A percentile compares a stretch with the other conserved stretches of the same genome.
Evolutionary conservation across 495 filamentous ascomycete genomes (phyloP).

Genomic region (Bacidia rubella): DNA sequence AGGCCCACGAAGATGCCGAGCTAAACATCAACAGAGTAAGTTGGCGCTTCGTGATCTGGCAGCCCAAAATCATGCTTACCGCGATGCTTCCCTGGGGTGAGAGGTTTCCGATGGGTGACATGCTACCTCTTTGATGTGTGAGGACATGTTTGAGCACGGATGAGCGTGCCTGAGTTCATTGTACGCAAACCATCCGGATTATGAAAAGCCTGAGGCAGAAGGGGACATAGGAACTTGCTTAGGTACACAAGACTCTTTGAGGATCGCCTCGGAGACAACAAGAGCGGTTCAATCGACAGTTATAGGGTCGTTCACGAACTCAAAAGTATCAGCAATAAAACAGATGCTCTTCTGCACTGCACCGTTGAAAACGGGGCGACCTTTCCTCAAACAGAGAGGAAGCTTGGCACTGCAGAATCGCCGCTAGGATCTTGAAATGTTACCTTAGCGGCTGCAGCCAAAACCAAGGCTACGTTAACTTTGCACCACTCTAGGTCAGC

Average conservation of each 20-base stretch:
- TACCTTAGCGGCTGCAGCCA: neutral
- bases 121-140: slow-evolving; percentile 23
- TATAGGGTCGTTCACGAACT: too few species aligned
- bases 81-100: slow-evolving; percentile 79
- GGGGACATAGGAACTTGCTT: too few species aligned
- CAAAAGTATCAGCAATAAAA: too few species aligned
- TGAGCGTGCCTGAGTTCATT: slow-evolving; percentile 3
- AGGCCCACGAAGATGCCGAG: slow-evolving; percentile 88
- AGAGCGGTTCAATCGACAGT: too few species aligned
- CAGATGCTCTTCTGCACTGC: too few species aligned
- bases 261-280: too few species aligned
- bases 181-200: neutral
- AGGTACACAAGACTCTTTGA: neutral
- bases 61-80: too few species aligned
- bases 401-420: neutral
- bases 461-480: too few species aligned
- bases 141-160: neutral
- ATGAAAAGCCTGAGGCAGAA: too few species aligned
- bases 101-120: slow-evolving; percentile 69
- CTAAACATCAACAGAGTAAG: slow-evolving; percentile 27
- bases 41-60: too few species aligned
- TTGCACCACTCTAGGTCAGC: too few species aligned
- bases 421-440: slow-evolving; percentile 1
- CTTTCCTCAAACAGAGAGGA: neutral
- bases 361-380: too few species aligned